Conservation (phyloP, 768 basidiomycete genomes). For the Trametes cingulata region DNA sequence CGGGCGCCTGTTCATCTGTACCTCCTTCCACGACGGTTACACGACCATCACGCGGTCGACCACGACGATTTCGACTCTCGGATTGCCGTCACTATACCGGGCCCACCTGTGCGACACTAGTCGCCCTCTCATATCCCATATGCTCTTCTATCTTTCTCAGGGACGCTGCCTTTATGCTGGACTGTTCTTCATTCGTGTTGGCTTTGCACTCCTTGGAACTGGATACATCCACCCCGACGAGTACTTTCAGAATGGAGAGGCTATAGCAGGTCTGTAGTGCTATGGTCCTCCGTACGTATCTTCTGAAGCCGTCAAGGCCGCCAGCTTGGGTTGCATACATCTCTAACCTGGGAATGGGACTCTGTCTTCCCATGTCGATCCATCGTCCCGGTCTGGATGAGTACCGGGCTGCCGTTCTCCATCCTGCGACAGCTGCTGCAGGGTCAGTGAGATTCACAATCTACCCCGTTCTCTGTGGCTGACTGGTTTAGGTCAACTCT, state of each 20-base stretch:
- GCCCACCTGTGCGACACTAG: too few relatives aligned
- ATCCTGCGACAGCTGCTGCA: conserved; percentile 19
- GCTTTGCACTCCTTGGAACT: conserved; percentile 36
- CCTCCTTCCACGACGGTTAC: too few relatives aligned
- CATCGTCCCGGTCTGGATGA: conserved; percentile 33
- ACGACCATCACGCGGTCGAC: too few relatives aligned
- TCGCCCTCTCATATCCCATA: too few relatives aligned
- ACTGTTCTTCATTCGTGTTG: conserved; percentile 22
- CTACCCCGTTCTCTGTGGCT: conserved; percentile 7
- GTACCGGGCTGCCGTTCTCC: conserved; percentile 37
- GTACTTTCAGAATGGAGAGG: conserved; percentile 43
- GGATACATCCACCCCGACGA: conserved; percentile 46
- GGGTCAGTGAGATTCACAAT: conserved; percentile 25
- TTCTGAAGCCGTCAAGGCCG: conserved; percentile 23
- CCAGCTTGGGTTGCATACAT: conserved; percentile 30
- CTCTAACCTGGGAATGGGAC: conserved; percentile 42
- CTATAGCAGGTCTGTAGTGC: conserved; percentile 34
- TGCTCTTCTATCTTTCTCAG: too few relatives aligned
- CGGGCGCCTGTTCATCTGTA: too few relatives aligned
- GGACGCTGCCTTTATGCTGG: conserved; percentile 15
- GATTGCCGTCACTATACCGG: too few relatives aligned
- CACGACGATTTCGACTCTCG: too few relatives aligned
- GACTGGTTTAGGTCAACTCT: not conserved
- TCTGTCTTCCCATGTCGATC: conserved; percentile 38
- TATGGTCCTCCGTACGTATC: not conserved